These are phyloP conservation scores for Murraya paniculata DNA, from an alignment of 345 rosid species.

Conservation along the genomic window DNA sequence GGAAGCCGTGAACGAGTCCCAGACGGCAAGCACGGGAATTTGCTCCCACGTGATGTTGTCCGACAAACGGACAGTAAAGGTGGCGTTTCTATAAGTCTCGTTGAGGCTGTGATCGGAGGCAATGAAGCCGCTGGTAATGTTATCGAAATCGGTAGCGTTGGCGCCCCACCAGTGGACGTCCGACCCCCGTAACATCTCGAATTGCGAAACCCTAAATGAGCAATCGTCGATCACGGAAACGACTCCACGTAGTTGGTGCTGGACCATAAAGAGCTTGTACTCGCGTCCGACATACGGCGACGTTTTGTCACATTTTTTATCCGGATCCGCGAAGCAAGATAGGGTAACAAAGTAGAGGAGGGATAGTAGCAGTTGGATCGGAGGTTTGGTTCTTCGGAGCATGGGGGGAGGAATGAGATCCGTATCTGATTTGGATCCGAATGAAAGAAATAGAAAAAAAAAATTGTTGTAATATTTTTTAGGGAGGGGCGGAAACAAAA, in stretches of 20 bases:
- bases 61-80: slow-evolving; percentile 54
- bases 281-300: slow-evolving; percentile 61
- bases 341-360: slow-evolving; percentile 34
- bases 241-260: slow-evolving; percentile 81
- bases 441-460: neutral
- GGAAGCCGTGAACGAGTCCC: slow-evolving; percentile 68
- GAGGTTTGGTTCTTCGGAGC: slow-evolving; percentile 37
- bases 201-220: slow-evolving; percentile 70
- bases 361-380: slow-evolving; percentile 30
- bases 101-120: slow-evolving; percentile 65
- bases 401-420: slow-evolving; percentile 24
- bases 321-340: slow-evolving; percentile 45
- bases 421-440: slow-evolving; percentile 33
- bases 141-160: slow-evolving; percentile 40
- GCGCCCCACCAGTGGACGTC: slow-evolving; percentile 94
- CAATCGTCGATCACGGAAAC: slow-evolving; percentile 74
- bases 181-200: slow-evolving; percentile 78
- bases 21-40: slow-evolving; percentile 57
- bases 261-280: slow-evolving; percentile 75
- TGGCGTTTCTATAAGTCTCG: slow-evolving; percentile 58
- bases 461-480: neutral
- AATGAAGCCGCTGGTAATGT: slow-evolving; percentile 65
- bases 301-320: slow-evolving; percentile 49
- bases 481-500: too few species aligned
- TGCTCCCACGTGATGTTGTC: slow-evolving; percentile 60